These are phyloP conservation scores for Marchantia polymorpha DNA, from an alignment of 225 moss, liverwort and hornwort species.

Conservation along the genomic window DNA sequence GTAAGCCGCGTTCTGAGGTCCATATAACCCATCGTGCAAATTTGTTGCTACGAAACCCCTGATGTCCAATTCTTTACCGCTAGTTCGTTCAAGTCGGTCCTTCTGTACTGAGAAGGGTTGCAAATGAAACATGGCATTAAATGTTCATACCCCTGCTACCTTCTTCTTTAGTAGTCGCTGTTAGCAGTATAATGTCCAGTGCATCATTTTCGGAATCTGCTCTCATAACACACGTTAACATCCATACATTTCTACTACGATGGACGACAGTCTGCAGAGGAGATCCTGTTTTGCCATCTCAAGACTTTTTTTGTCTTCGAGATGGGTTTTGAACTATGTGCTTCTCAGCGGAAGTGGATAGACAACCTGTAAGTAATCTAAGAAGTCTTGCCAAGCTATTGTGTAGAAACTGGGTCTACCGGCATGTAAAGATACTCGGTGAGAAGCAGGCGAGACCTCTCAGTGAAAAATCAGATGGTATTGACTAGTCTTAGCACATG, in stretches of 20 bases:
- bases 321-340: background rate
- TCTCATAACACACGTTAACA: background rate
- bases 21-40: slow-evolving; percentile 2
- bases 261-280: slow-evolving; percentile 9
- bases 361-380: background rate
- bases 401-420: slow-evolving; percentile 9
- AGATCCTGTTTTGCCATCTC: background rate
- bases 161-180: background rate
- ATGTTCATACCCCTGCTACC: background rate
- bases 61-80: slow-evolving; percentile 3
- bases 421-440: slow-evolving; percentile 16
- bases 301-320: background rate
- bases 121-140: background rate
- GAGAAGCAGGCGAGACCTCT: slow-evolving; percentile 7
- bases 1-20: background rate
- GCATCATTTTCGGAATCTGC: background rate
- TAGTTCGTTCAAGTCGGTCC: background rate
- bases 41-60: background rate
- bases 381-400: slow-evolving; percentile 1
- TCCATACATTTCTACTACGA: background rate
- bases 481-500: background rate
- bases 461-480: background rate
- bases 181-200: background rate
- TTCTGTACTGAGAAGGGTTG: background rate
- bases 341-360: background rate